Conservation (phyloP, 371 early-diverging fungal species). For the Mucor plumbeus region DNA sequence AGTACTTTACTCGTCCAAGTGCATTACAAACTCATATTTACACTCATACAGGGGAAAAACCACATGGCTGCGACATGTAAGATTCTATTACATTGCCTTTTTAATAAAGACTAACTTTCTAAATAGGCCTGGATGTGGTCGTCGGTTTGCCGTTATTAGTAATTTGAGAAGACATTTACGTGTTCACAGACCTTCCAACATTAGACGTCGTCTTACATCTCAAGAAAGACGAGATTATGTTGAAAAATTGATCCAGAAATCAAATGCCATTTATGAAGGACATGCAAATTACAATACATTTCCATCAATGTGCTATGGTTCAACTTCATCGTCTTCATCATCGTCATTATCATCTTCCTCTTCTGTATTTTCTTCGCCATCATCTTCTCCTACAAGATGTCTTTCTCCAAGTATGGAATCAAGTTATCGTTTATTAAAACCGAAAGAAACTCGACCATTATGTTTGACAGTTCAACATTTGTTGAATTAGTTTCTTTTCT, state of each 20-base stretch:
- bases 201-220: constrained; percentile 29
- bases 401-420: constrained; percentile 16
- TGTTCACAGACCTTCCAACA: constrained; percentile 33
- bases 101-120: neutral
- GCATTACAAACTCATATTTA: constrained; percentile 72
- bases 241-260: constrained; percentile 35
- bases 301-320: constrained; percentile 12
- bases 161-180: constrained; percentile 50
- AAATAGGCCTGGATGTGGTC: constrained; percentile 42
- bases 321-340: neutral
- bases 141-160: constrained; percentile 47
- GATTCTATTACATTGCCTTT: neutral
- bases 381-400: constrained; percentile 3
- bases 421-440: constrained; percentile 21
- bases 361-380: neutral
- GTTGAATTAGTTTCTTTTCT: constrained; percentile 1
- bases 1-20: constrained; percentile 79
- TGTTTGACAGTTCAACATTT: constrained; percentile 19
- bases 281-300: neutral
- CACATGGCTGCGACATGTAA: constrained; percentile 57
- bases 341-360: neutral
- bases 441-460: constrained; percentile 21
- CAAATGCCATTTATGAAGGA: constrained; percentile 6
- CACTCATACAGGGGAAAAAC: constrained; percentile 50
- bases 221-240: constrained; percentile 32